Evolutionary conservation across 2,329 filamentous ascomycete species (phyloP), one percentile per base, ranked within the genome.

Genomic region (Pestalotiopsis sp.): DNA sequence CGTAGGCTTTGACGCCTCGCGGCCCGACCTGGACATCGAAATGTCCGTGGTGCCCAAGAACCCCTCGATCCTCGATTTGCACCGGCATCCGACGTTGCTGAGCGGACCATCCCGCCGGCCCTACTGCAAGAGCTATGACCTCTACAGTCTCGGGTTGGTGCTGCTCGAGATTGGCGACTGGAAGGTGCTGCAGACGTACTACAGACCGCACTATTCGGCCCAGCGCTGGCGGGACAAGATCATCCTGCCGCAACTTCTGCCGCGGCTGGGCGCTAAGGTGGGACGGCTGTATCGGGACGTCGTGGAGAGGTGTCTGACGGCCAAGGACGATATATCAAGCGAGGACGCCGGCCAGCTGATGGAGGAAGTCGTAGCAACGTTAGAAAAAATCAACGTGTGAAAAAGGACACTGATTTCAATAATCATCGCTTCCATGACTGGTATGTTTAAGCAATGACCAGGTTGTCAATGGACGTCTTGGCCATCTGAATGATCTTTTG

Each of bases 401-500:
- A 14, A 27, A 6, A n/a, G 12, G 12, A 36, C 27, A 36, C 13
- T 20, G 20, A 41, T 12, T 20, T 45, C 17, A 52, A 52, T 27
- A n/a, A 25, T 56, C 31, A 23, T 13, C 6, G 7, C 45, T 13
- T 12, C 12, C 38, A 52, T 9, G 45, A 4, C 14, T 7, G 38
- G 20, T 20, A 2, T 4, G 1, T 62, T 80, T 74, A 89, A 20
- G 85, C 80, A 77, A 91, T 90, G 13, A 87, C 80, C 27, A 91
- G 77, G 36, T 82, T 83, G 38, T 89, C 85, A 65, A 90, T 81
- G 2, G 87, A 85, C 59, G 81, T 73, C 69, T 85, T 84, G 4
- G 89, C 88, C 39, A 88, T 83, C 38, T 86, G 82, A 20, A 91
- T 82, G 41, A 90, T 83, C 68, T 79, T 80, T 70, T 85, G 75